phyloP scores from a whole-genome alignment of 768 basidiomycete species.

The Peribolospora kevripleyi region DNA sequence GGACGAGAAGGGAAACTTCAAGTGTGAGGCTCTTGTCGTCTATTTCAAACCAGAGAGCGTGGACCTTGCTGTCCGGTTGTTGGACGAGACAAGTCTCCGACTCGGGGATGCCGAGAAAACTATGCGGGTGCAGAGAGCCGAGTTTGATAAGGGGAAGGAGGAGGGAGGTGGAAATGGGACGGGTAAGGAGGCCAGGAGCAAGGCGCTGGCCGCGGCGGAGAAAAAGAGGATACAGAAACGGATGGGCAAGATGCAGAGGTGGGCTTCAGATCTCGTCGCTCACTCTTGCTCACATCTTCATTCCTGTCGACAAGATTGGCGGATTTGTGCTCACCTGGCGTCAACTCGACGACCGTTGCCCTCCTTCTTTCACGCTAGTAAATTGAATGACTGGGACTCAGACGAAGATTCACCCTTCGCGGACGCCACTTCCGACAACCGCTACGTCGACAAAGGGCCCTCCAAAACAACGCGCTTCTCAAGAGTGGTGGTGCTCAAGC shows the following conservation, averaged over 20 bases:
- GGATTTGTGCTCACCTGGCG: not conserved
- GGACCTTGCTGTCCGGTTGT: slow-evolving; percentile 46
- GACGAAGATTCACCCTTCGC: slow-evolving; percentile 67
- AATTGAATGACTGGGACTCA: slow-evolving; percentile 79
- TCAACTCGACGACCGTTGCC: not conserved
- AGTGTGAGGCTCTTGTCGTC: slow-evolving; percentile 80
- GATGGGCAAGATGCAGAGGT: slow-evolving; percentile 76
- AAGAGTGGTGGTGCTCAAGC: slow-evolving; percentile 64
- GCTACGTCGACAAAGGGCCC: slow-evolving; percentile 27
- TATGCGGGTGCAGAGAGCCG: slow-evolving; percentile 51
- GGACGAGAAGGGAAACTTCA: slow-evolving; percentile 62
- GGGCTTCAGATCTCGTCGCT: slow-evolving; percentile 9
- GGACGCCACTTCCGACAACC: slow-evolving; percentile 21
- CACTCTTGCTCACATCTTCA: no score
- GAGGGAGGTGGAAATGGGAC: slow-evolving; percentile 5
- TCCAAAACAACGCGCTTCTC: slow-evolving; percentile 32
- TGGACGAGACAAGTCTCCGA: slow-evolving; percentile 79
- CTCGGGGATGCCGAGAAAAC: slow-evolving; percentile 46
- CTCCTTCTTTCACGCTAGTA: slow-evolving; percentile 28
- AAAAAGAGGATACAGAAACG: slow-evolving; percentile 52
- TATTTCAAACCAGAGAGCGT: slow-evolving; percentile 98
- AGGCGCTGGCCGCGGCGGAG: slow-evolving; percentile 38
- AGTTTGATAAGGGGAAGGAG: slow-evolving; percentile 38
- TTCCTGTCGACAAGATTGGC: not conserved
- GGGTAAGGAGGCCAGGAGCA: slow-evolving; percentile 11